A percentile compares a stretch with the other conserved stretches of the same genome.
Evolutionary conservation across 2,329 filamentous ascomycete species (phyloP).

Genomic region (Talaromyces sp.): DNA sequence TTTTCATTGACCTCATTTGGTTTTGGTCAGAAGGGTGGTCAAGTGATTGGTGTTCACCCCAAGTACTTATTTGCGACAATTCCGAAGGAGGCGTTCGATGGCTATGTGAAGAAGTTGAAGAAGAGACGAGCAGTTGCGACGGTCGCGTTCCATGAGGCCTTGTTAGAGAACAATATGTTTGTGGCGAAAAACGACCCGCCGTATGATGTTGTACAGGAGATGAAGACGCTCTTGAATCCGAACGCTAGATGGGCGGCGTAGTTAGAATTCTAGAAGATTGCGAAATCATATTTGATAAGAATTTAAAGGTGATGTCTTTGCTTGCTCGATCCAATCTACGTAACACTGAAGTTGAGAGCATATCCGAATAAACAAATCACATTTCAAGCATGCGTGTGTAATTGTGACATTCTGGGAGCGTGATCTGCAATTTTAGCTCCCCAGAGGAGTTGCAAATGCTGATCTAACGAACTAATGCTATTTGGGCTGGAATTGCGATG

Average conservation of each 20-base stretch:
- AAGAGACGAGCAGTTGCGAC: background rate
- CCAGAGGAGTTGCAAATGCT: no score
- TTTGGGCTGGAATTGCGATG: no score
- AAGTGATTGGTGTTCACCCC: slow-evolving; percentile 94
- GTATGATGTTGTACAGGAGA: background rate
- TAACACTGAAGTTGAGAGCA: no score
- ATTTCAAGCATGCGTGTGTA: no score
- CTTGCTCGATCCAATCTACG: no score
- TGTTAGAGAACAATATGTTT: background rate
- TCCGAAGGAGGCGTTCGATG: background rate
- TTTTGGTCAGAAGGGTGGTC: slow-evolving; percentile 98
- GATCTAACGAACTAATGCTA: no score
- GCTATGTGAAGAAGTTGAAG: background rate
- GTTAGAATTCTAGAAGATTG: background rate
- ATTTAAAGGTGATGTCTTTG: background rate
- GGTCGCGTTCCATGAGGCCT: background rate
- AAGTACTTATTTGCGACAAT: slow-evolving; percentile 84
- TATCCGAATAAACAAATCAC: no score
- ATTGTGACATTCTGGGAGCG: no score
- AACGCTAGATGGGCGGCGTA: background rate
- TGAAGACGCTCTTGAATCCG: background rate
- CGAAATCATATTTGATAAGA: background rate
- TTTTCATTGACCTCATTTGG: slow-evolving; percentile 99
- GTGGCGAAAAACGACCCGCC: background rate
- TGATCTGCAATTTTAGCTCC: no score